Evolutionary conservation across 306 rosid genomes (phyloP), one percentile per base, ranked within the genome.

Genomic region (Medicago lupulina): DNA sequence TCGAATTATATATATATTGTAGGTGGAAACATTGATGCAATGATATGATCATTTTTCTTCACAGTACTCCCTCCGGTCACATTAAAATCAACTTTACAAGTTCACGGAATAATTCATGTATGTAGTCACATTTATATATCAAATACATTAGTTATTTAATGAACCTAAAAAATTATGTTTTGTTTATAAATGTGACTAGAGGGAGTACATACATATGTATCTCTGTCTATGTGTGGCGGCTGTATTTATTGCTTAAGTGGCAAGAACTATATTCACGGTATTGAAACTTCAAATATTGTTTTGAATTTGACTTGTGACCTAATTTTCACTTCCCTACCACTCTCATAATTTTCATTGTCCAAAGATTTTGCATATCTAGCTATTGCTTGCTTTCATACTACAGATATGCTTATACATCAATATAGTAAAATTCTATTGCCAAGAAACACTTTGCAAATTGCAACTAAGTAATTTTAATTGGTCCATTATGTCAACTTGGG

Each of bases 361-460:
- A 15, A 57, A 46, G 62, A 75, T 84, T 81, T 21, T 59, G 58
- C 75, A 79, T 43, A 63, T 74, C 80, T 62, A 16, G 25, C 51
- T 43, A 73, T 83, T 79, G 81, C 70, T 74, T 63, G 43, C 34
- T 67, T 49, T 62, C 80, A 64, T 64, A 54, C 46, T 15, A 19
- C 66, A 75, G 58, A 31, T 71, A 55, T 31, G 58, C 76, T 71
- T 76, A 59, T 76, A 65, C 73, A 76, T 64, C 15, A 60, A 47
- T 68, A 71, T 62, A 36, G 38, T 70, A 51, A 40, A 51, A 16
- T 23, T 14, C 36, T 64, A 51, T 60, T 59, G 65, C 46, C n/a
- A 1, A 4, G 60, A 46, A 67, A 76, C 67, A 51, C 40, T 9
- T 40, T 31, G 49, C 34, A 77, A 49, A 8, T 51, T 34, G 57